Evolutionary conservation across 1,284 basidiomycete genomes (phyloP).

Genomic region (Apiotrichum brassicae): DNA sequence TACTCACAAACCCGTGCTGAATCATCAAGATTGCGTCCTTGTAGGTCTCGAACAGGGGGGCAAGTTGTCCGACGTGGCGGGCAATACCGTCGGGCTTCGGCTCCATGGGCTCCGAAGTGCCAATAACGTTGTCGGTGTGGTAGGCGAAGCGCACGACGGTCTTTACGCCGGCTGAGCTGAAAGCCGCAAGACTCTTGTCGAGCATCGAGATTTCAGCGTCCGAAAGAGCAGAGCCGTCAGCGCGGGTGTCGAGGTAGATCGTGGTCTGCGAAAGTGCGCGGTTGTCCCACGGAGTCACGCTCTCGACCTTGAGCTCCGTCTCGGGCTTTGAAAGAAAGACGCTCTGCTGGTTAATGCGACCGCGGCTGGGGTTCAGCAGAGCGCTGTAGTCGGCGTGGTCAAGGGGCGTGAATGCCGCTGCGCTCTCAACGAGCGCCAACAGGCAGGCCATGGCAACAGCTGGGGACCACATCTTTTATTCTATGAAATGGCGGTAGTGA

Average conservation of each 20-base stretch:
- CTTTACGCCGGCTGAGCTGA: background rate
- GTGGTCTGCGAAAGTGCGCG: background rate
- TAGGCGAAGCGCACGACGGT: background rate
- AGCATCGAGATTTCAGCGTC: background rate
- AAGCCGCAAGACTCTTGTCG: background rate
- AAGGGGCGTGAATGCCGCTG: no score
- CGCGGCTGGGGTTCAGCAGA: no score
- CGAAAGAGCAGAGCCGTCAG: background rate
- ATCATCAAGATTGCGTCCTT: background rate
- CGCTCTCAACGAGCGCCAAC: no score
- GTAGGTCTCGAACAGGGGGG: background rate
- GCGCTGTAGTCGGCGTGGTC: no score
- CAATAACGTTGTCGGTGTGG: background rate
- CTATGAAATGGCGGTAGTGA: no score
- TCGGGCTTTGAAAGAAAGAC: no score
- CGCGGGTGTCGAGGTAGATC: background rate
- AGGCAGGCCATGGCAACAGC: no score
- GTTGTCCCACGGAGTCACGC: no score
- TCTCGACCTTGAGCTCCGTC: no score
- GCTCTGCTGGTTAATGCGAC: no score
- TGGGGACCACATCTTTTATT: no score
- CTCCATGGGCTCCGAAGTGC: background rate
- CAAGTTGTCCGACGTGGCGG: background rate
- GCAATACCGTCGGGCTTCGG: background rate
- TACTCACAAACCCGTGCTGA: background rate